A percentile compares a stretch with the other conserved stretches of the same genome.
phyloP scores from a whole-genome alignment of 208 protist genomes.

The Acanthamoeba royreba region DNA sequence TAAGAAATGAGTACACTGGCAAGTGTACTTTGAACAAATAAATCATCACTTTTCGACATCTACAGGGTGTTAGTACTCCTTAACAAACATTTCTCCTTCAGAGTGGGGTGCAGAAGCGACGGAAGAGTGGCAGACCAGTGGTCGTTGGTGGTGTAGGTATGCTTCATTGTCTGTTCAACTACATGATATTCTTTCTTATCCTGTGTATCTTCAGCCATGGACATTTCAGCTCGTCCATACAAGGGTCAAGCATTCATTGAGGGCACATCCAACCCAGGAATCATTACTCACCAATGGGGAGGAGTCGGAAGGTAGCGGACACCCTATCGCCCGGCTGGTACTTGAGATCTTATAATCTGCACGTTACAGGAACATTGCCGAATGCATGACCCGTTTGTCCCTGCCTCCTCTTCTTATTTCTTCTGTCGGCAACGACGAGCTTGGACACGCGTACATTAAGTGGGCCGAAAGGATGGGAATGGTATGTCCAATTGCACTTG shows the following conservation, averaged over 20 bases:
- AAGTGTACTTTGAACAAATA: neutral
- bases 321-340: no score
- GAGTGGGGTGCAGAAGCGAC: no score
- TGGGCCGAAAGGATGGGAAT: slow-evolving; percentile 20
- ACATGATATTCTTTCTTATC: neutral
- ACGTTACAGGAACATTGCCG: slow-evolving; percentile 13
- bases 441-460: slow-evolving; percentile 9
- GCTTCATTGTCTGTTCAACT: neutral
- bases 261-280: neutral
- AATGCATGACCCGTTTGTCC: slow-evolving; percentile 15
- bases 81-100: no score
- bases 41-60: neutral
- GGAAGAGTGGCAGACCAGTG: neutral
- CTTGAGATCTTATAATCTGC: no score
- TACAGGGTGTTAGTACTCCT: no score
- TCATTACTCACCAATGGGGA: slow-evolving; percentile 1
- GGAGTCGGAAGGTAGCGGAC: neutral
- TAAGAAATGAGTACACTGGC: neutral
- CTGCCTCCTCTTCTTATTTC: neutral
- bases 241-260: slow-evolving; percentile 21
- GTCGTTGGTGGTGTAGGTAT: neutral
- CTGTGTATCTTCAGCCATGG: neutral
- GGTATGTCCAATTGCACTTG: neutral
- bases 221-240: neutral
- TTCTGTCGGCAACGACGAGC: neutral